Conservation (phyloP, 129 eudicot species). For the Flaveria trinervia region DNA sequence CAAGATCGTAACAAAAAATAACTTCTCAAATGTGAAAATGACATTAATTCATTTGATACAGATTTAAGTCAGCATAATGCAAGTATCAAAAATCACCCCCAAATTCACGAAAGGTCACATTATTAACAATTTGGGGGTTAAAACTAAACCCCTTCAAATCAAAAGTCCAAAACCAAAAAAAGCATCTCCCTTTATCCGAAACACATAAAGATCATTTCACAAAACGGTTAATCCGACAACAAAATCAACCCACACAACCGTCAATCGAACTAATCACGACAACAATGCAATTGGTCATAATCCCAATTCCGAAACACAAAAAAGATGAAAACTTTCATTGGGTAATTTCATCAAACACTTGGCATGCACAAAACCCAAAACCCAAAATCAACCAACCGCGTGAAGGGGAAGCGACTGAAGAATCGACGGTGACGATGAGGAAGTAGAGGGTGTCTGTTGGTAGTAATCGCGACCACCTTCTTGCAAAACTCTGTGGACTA, state of each 20-base stretch:
- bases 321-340: slow-evolving; percentile 5
- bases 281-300: background rate
- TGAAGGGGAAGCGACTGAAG: slow-evolving; percentile 98
- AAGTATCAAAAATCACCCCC: slow-evolving; percentile 15
- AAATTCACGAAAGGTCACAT: background rate
- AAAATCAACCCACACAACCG: background rate
- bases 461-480: slow-evolving; percentile 95
- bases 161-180: background rate
- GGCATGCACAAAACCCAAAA: slow-evolving; percentile 14
- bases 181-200: slow-evolving; percentile 3
- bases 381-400: slow-evolving; percentile 53
- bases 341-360: slow-evolving; percentile 36
- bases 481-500: slow-evolving; percentile 75
- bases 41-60: background rate
- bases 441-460: slow-evolving; percentile 81
- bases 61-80: slow-evolving; percentile 18
- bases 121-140: background rate
- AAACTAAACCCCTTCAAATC: slow-evolving; percentile 15
- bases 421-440: slow-evolving; percentile 85
- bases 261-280: background rate
- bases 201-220: slow-evolving; percentile 8
- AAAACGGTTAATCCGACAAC: background rate
- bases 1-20: background rate
- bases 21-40: background rate
- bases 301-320: slow-evolving; percentile 24